Conservation (phyloP, 129 eudicot species). For the Tanacetum coccineum region DNA sequence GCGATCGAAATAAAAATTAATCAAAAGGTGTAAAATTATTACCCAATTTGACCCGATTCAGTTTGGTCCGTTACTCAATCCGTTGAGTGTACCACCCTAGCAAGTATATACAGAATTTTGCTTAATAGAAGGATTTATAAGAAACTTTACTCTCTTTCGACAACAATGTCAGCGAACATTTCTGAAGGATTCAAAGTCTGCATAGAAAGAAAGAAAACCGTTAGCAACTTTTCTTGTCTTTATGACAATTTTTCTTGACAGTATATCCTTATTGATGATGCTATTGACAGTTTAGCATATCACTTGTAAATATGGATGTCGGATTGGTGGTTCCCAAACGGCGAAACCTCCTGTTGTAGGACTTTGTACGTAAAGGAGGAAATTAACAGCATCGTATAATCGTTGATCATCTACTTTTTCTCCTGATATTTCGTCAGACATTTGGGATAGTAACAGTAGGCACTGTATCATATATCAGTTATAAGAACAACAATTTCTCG, state of each 20-base stretch:
- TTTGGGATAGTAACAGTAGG: constrained; percentile 47
- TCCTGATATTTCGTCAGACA: constrained; percentile 50
- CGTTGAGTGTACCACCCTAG: too few relatives aligned
- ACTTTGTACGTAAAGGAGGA: constrained; percentile 48
- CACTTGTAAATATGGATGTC: constrained; percentile 58
- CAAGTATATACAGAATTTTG: too few relatives aligned
- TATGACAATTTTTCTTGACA: too few relatives aligned
- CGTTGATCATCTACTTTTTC: constrained; percentile 38
- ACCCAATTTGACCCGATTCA: too few relatives aligned
- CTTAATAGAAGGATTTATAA: too few relatives aligned
- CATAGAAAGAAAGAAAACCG: not conserved
- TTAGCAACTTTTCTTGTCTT: too few relatives aligned
- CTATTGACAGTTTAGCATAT: too few relatives aligned
- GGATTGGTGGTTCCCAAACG: constrained; percentile 61
- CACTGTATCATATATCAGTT: constrained; percentile 30
- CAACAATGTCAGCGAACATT: constrained; percentile 10
- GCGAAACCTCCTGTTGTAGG: constrained; percentile 62
- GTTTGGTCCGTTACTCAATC: too few relatives aligned
- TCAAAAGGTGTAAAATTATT: too few relatives aligned
- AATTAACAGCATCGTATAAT: constrained; percentile 47
- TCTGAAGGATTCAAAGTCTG: constrained; percentile 6
- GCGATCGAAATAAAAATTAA: too few relatives aligned
- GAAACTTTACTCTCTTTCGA: not conserved
- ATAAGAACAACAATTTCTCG: not conserved
- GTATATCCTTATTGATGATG: too few relatives aligned